Percentiles rank a stretch among this genome's conserved stretches.
Conservation (phyloP, 139 green algal species). For the Tetradesmus obliquus region DNA sequence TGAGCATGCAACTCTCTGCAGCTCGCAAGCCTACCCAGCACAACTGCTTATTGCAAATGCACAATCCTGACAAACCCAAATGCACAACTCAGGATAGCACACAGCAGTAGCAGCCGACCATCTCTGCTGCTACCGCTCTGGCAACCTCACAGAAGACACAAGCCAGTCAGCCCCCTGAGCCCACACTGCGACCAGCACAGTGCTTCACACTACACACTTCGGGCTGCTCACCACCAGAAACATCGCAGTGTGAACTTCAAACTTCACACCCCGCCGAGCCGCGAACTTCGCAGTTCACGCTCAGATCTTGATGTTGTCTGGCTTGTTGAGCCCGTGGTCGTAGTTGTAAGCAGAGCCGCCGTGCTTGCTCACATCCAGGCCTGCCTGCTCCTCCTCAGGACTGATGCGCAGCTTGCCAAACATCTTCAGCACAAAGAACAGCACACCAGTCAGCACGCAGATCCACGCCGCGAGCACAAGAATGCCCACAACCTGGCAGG, state of each 20-base stretch:
- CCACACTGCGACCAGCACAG: background rate
- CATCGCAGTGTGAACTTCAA: background rate
- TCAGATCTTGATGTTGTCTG: constrained; percentile 35
- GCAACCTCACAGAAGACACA: background rate
- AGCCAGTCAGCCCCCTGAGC: background rate
- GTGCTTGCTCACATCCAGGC: constrained; percentile 79
- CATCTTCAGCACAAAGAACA: constrained; percentile 81
- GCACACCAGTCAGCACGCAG: background rate
- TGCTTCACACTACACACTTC: background rate
- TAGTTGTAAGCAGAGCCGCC: constrained; percentile 60
- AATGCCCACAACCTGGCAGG: constrained; percentile 70
- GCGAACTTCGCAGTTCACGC: background rate
- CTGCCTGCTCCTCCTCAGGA: constrained; percentile 71
- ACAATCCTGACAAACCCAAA: background rate
- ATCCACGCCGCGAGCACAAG: constrained; percentile 68
- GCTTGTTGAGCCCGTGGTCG: constrained; percentile 43
- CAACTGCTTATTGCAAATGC: background rate
- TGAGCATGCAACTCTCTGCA: background rate
- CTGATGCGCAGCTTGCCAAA: constrained; percentile 68
- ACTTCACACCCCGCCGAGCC: background rate
- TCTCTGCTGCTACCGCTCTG: background rate
- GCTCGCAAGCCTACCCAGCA: background rate
- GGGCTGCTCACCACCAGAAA: too few species aligned
- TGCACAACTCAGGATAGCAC: background rate
- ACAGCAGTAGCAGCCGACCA: background rate